Evolutionary conservation across 2,329 filamentous ascomycete species (phyloP), one percentile per base, ranked within the genome.

Genomic region (Aspergillus ochraceoroseus): DNA sequence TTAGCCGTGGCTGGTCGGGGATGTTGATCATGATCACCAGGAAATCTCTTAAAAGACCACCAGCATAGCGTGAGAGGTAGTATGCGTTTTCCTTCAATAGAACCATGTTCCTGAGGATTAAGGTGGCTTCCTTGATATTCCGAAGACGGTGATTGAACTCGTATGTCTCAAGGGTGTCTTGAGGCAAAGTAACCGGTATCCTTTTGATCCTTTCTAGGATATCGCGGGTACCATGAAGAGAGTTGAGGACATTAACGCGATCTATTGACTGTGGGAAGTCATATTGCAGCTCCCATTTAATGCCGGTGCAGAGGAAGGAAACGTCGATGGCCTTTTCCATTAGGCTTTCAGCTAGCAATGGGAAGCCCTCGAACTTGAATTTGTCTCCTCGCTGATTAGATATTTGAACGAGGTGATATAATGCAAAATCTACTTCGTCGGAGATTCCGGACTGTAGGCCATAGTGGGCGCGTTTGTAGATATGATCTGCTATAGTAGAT

Each of bases 91-190:
- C 88, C 14, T 82, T 79, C 13, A 95, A 72, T 64, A 94, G 85
- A n/a, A 89, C 83, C 88, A 98, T 95, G 62, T 98, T 98, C 36
- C 92, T 80, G 29, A 96, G 73, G 12, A 94, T 89, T 32, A 96
- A 71, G 13, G 84, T 82, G 2, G 92, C 88, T 64, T 96, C 89
- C 15, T 84, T 90, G 47, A 94, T 76, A 49, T 87, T 78, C 8
- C 85, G 77, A 45, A 96, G 72, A 28, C 76, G 72, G 48, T 88
- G 81, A 9, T 78, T 74, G 51, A 85, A 86, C 4, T 81, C 74
- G 19, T 79, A 79, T 0, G 87, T 79, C 47, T 89, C 78, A 17
- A 95, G 72, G 23, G 73, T 73, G 54, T 87, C 81, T 2, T 80
- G 71, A 11, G 82, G 69, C 14, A 80, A 61, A 46, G 74, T 77